Evolutionary conservation across 2,329 filamentous ascomycete genomes (phyloP), one percentile per base, ranked within the genome.

Genomic region (Arthroderma sp.): DNA sequence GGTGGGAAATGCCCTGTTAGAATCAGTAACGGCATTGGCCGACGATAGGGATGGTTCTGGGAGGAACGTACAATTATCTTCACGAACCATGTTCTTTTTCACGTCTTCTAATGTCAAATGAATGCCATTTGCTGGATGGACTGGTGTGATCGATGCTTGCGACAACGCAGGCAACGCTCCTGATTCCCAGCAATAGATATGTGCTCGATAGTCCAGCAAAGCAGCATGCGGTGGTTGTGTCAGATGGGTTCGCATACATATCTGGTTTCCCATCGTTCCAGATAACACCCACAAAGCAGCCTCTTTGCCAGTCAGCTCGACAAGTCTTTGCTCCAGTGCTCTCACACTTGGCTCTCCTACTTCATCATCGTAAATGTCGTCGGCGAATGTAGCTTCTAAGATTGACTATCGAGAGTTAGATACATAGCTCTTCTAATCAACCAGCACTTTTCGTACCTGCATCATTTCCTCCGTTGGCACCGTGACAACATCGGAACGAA

Each of bases 201-300:
- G 60, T 2, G 57, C 57, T 4, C 61, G 57, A 36, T 61, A 52
- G 43, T 65, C 61, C 22, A 52, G 49, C 4, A 64, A 49, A 8
- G 64, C 54, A 1, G 58, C 52, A 45, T 64, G 57, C 5, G 62
- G 61, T 1, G 61, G 60, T 32, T 59, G 56, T 9, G 47, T 46
- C 4, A 65, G 52, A 46, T 60, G 57, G 3, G 55, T 53, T 0
- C 61, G 57, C 9, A 64, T 38, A 30, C 56, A 56, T 38, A 65
- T 56, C 50, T 64, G 61, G 46, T 65, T 65, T n/a, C 61, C 60
- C 61, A 62, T 61, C n/a, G 61, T 65, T 2, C 62, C 59, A 5
- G 62, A 63, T 10, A 61, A 44, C 22, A 57, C 54, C 46, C 60
- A 61, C 3, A 64, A 48, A 1, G 55, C 57, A n/a, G 55, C 57